Evolutionary conservation across 306 rosid genomes (phyloP).

Genomic region (Glycine latifolia): DNA sequence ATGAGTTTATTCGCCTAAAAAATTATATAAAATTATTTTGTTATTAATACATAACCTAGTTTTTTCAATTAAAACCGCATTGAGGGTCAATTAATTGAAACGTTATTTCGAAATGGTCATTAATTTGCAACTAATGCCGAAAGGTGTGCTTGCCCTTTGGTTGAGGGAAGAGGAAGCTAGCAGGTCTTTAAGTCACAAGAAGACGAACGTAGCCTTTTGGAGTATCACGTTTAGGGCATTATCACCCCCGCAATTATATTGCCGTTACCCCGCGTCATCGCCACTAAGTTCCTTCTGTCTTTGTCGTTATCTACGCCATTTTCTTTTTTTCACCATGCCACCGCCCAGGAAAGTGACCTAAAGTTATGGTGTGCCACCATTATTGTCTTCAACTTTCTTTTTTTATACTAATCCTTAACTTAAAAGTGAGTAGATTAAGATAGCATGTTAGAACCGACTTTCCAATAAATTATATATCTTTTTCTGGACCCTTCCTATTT

Average conservation of each 20-base stretch:
- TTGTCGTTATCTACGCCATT: slow-evolving; percentile 11
- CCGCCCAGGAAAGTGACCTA: slow-evolving; percentile 48
- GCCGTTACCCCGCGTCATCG: too few relatives aligned
- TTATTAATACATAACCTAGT: too few relatives aligned
- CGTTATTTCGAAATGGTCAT: neutral
- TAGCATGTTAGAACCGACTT: slow-evolving; percentile 39
- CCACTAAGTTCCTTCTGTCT: slow-evolving; percentile 15
- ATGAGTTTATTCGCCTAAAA: too few relatives aligned
- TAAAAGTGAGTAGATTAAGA: slow-evolving; percentile 18
- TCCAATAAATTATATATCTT: slow-evolving; percentile 22
- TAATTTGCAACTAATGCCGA: neutral
- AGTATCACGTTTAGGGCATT: neutral
- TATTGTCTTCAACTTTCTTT: slow-evolving; percentile 11
- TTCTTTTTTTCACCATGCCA: slow-evolving; percentile 33
- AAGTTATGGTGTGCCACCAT: slow-evolving; percentile 8
- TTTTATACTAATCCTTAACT: slow-evolving; percentile 10
- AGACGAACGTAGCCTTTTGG: slow-evolving; percentile 29
- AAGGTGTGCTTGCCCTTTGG: neutral
- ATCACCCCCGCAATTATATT: neutral
- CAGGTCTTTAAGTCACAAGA: neutral
- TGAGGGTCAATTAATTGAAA: neutral
- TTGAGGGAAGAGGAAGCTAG: neutral
- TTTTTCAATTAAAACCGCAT: too few relatives aligned
- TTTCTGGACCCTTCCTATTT: neutral
- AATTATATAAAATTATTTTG: too few relatives aligned